Base-by-base conservation (phyloP, 2,329 filamentous ascomycete genomes). In the Pseudocercospora musae region DNA sequence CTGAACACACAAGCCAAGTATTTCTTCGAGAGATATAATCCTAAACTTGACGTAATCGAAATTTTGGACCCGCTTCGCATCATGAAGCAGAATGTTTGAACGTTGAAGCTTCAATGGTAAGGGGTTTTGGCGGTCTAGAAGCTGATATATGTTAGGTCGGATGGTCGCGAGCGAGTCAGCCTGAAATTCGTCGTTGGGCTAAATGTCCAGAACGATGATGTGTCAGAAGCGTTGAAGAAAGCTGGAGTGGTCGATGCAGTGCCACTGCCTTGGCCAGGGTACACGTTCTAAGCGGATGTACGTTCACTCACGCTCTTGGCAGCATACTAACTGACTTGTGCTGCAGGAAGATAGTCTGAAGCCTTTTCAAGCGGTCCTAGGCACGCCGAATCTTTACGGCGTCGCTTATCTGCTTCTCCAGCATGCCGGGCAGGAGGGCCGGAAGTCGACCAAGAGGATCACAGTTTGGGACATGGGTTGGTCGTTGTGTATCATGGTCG, bases 261-360 rank as follows among this genome's bases (percentile, higher is more conserved):
- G 29, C 42, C 64, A 21, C 65, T 60, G 11, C 42, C 15, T 11
- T 64, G 64, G 64, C 64, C 64, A 5, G 64, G 64, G 15, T 31
- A 62, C 48, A 52, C 40, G 13, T 64, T 66, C 50, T 52, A 20
- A n/a, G 58, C 54, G 27, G 44, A 62, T 37, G 55, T 18, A 40
- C 7, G 10, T 25, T 50, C 18, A 25, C 13, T 2, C 29, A 31
- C 13, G 10, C 9, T 11, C 29, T 31, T 31, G 29, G 10, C 29
- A 11, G 10, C 40, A n/a, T 4, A 8, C 10, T 44, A 1, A 20
- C 40, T 44, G 20, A 44, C 2, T 44, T 49, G 8, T 49, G 21
- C 6, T 25, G 20, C 46, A 23, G 18, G 46, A 23, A 15, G 21
- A 27, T 27, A 10, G 20, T 13, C 23, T 50, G 46, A 21, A 52